Base-by-base conservation (phyloP, 2,329 filamentous ascomycete genomes). In the Tothia fuscella region DNA sequence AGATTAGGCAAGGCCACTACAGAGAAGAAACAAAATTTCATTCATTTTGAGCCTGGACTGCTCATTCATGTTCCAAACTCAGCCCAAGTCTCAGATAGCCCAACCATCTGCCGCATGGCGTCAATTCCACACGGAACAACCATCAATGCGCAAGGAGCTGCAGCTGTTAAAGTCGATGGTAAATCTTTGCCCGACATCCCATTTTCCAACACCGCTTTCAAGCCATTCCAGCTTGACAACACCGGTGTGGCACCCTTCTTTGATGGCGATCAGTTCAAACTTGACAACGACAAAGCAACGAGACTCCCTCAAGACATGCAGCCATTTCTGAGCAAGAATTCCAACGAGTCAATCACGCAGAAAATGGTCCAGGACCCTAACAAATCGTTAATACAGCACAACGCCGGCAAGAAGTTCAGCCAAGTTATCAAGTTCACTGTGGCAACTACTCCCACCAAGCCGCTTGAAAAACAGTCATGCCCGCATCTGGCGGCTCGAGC, bases 61-160 rank as follows among this genome's bases (percentile, higher is more conserved):
- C 65, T 58, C 55, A 56, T 66, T 52, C 51, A 55, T 16, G 56
- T 65, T 0, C 63, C 64, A 2, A 49, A 47, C 1, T 55, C 53
- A 2, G 50, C 48, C 10, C 48, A 59, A 2, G 46, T 48, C 1
- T 9, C 26, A 29, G 26, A 29, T 19, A 38, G 9, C 10, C 7
- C 40, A 10, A 42, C 40, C 6, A 42, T 42, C 21, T 17, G 20
- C 10, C 61, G 63, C 19, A 63, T 67, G 61, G 64, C 51, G 3
- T 61, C 60, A 2, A 66, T 65, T 20, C 64, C 63, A 1, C 62
- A 67, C 40, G 63, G 62, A 17, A 64, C 62, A 0, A 63, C 61
- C 5, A 64, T 67, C 52, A 66, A 66, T 16, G 35, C 35, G 12
- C 35, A 38, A 25, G 35, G 35, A 5, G 35, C 9, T 7, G 35